Evolutionary conservation across 441 rosid genomes (phyloP), one percentile per base, ranked within the genome.

Genomic region (Bruguiera hainesii): DNA sequence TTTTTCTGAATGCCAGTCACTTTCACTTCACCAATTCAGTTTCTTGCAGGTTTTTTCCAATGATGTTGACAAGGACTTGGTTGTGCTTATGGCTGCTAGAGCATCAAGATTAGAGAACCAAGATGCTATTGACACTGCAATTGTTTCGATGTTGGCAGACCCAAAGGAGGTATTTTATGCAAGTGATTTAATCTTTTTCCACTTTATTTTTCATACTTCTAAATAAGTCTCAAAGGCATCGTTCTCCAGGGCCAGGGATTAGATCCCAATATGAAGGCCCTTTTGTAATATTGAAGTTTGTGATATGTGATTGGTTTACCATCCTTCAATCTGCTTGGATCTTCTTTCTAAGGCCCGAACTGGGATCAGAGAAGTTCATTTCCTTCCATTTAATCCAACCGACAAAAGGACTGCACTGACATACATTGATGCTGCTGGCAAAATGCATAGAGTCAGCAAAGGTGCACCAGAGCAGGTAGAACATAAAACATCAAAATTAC

Each of bases 391-490:
- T 77, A 94, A 91, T 80, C 99, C 99, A 33, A 88, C 85, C 23
- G 97, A 89, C 75, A 94, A 94, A 80, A 74, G 99, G 78, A 91
- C 99, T 26, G 99, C 99, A 30, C 84, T 94, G 66, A 94, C 99
- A 13, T 94, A 84, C 70, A 76, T 84, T 39, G 99, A 91, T 76
- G 52, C 76, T 55, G 65, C 77, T 2, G 94, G 93, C 25, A 76
- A 85, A 71, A 89, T 96, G 97, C 92, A 88, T 67, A 72, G 99
- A 74, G 89, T 87, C 21, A 94, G 99, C 83, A 89, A 91, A 84
- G 98, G 98, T 74, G 99, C 99, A 61, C 98, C 98, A 5, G 99
- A 91, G 72, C 96, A 93, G 97, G 96, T 92, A 82, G 5, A 53
- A 28, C 37, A 29, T 23, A 56, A 33, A 18, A 39, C 42, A n/a